Percentiles rank a stretch among this genome's conserved stretches.
These are phyloP conservation scores for Lycium barbarum DNA, from an alignment of 257 asterid genomes.

Conservation along the genomic window DNA sequence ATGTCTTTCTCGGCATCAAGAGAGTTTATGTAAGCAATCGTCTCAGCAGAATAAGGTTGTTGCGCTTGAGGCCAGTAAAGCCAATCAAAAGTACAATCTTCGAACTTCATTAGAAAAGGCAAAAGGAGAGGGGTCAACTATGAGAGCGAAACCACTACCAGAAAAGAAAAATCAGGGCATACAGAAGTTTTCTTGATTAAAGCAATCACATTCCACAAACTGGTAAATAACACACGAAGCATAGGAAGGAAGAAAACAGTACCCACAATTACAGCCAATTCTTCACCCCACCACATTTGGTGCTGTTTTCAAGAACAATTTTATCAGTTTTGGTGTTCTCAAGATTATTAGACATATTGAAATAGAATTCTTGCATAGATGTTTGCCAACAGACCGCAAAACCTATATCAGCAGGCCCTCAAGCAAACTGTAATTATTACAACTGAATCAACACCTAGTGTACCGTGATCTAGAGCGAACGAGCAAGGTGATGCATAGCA, in stretches of 20 bases:
- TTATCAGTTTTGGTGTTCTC: no score
- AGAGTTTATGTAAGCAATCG: slow-evolving; percentile 58
- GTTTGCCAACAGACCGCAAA: not conserved
- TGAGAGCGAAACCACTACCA: not conserved
- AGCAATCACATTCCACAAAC: slow-evolving; percentile 20
- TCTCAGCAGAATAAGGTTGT: slow-evolving; percentile 57
- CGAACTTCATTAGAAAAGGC: slow-evolving; percentile 50
- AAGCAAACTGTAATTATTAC: not conserved
- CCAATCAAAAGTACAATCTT: slow-evolving; percentile 87
- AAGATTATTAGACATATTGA: not conserved
- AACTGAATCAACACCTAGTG: slow-evolving; percentile 19
- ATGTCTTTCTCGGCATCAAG: slow-evolving; percentile 74
- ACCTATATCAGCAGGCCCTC: not conserved
- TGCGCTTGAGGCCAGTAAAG: slow-evolving; percentile 87
- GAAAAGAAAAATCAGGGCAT: slow-evolving; percentile 20
- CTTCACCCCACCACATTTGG: not conserved
- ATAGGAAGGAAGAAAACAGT: not conserved
- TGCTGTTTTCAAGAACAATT: not conserved
- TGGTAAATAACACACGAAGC: not conserved
- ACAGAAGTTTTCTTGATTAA: not conserved
- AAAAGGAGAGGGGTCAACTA: slow-evolving; percentile 15
- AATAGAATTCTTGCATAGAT: not conserved
- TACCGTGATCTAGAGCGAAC: slow-evolving; percentile 17
- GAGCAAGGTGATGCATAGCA: not conserved
- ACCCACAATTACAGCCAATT: not conserved